A percentile compares a stretch with the other conserved stretches of the same genome.
Conservation (phyloP, 352 stramenopile species). For the Phytophthora foliorum region DNA sequence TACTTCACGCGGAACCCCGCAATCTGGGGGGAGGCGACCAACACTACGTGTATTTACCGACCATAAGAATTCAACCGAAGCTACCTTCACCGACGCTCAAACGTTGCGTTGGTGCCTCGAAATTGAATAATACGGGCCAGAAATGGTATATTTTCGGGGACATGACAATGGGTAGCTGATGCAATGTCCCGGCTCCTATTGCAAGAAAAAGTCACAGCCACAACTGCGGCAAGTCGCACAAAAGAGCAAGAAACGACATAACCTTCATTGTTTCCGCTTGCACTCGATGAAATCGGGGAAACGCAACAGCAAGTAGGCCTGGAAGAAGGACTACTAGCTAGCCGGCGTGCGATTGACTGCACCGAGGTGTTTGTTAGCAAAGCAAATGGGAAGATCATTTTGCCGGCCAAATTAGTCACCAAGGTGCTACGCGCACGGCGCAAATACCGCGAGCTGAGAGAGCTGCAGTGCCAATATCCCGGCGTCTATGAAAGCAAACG, state of each 20-base stretch:
- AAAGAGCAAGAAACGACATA: not conserved
- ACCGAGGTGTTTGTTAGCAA: conserved; percentile 13
- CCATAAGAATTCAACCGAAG: conserved; percentile 8
- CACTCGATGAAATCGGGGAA: conserved; percentile 20
- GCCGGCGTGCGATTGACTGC: conserved; percentile 10
- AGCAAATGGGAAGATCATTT: not conserved
- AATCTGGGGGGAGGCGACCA: no score
- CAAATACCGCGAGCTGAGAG: no score
- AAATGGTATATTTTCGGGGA: not conserved
- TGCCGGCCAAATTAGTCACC: not conserved
- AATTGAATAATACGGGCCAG: conserved; percentile 14
- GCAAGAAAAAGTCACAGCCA: not conserved
- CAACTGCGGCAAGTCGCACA: not conserved
- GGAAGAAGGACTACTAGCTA: conserved; percentile 1
- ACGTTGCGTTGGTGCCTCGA: conserved; percentile 8
- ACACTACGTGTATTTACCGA: conserved; percentile 6
- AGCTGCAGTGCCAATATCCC: no score
- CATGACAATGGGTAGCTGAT: conserved; percentile 6
- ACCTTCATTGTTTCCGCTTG: not conserved
- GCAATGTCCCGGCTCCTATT: not conserved
- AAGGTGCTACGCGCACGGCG: no score
- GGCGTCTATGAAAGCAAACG: no score
- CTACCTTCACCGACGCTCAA: conserved; percentile 1
- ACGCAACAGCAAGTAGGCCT: conserved; percentile 4
- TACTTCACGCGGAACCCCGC: no score